Evolutionary conservation across 345 rosid species (phyloP).

Genomic region (Toxicodendron radicans): DNA sequence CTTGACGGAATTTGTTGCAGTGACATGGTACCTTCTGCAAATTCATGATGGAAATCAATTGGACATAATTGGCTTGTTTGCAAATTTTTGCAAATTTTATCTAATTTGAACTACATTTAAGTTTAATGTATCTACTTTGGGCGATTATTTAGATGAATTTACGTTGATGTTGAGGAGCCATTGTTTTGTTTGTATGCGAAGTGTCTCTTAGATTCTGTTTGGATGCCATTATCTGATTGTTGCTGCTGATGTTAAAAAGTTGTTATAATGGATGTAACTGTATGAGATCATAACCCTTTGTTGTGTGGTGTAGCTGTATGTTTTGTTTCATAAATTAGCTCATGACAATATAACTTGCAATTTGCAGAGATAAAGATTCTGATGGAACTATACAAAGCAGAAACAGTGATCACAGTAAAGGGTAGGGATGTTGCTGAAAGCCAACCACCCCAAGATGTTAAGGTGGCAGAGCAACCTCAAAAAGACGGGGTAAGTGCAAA

Average conservation of each 20-base stretch:
- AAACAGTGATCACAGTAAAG: constrained; percentile 29
- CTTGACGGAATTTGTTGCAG: neutral
- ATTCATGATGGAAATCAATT: neutral
- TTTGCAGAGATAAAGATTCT: constrained; percentile 65
- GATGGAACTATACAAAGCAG: constrained; percentile 54
- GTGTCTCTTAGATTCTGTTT: neutral
- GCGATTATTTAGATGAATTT: neutral
- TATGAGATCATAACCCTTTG: neutral
- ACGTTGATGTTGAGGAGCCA: no score
- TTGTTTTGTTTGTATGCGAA: no score
- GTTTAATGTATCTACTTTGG: neutral
- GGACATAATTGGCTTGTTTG: neutral
- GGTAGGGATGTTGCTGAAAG: constrained; percentile 30
- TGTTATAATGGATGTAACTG: neutral
- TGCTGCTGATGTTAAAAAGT: neutral
- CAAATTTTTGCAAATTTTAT: neutral
- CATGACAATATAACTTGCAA: constrained; percentile 1
- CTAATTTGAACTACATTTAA: neutral
- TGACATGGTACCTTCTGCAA: neutral
- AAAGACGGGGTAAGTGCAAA: constrained; percentile 16
- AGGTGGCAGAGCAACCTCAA: constrained; percentile 19
- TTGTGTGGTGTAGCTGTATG: neutral
- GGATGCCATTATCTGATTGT: neutral
- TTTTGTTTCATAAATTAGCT: neutral
- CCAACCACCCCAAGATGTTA: constrained; percentile 26